Percentiles rank a stretch among this genome's conserved stretches.
Evolutionary conservation across 2,329 filamentous ascomycete genomes (phyloP).

Genomic region (Fusarium heterosporum): DNA sequence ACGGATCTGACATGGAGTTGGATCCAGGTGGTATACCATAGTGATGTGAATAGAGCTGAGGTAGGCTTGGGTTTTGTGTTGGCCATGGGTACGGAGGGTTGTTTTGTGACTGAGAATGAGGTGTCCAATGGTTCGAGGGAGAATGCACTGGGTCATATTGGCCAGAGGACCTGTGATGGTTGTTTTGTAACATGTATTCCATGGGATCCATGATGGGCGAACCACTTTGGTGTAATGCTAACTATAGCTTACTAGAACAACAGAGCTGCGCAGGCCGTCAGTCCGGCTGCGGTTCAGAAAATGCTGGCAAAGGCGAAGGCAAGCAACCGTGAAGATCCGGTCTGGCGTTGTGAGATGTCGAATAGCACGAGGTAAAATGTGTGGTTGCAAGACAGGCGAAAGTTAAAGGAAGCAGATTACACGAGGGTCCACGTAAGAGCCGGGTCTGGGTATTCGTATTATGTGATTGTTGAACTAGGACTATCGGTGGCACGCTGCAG

Average conservation of each 20-base stretch:
- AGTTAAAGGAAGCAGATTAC: constrained; percentile 13
- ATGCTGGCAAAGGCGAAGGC: constrained; percentile 2
- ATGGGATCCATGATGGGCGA: constrained; percentile 46
- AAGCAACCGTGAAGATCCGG: constrained; percentile 4
- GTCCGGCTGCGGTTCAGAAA: constrained; percentile 13
- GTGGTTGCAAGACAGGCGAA: constrained; percentile 15
- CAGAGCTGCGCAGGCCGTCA: constrained; percentile 14
- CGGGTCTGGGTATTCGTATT: constrained; percentile 43
- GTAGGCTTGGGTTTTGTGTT: constrained; percentile 28
- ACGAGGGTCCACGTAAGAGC: constrained; percentile 31
- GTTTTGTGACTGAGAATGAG: constrained; percentile 38
- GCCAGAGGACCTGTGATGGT: constrained; percentile 36
- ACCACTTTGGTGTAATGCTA: constrained; percentile 12
- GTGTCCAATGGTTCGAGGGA: constrained; percentile 44
- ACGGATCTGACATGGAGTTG: constrained; percentile 36
- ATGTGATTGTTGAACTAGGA: constrained; percentile 46
- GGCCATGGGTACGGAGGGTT: constrained; percentile 43
- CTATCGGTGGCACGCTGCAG: constrained; percentile 47
- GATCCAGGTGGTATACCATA: constrained; percentile 31
- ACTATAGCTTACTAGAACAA: constrained; percentile 4
- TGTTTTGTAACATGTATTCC: constrained; percentile 43
- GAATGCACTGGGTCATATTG: constrained; percentile 48
- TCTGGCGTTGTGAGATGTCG: constrained; percentile 15
- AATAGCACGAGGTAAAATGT: constrained; percentile 19
- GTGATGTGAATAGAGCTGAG: constrained; percentile 38